Evolutionary conservation across 352 stramenopile genomes (phyloP).

Genomic region (Phytopythium mirpurense): DNA sequence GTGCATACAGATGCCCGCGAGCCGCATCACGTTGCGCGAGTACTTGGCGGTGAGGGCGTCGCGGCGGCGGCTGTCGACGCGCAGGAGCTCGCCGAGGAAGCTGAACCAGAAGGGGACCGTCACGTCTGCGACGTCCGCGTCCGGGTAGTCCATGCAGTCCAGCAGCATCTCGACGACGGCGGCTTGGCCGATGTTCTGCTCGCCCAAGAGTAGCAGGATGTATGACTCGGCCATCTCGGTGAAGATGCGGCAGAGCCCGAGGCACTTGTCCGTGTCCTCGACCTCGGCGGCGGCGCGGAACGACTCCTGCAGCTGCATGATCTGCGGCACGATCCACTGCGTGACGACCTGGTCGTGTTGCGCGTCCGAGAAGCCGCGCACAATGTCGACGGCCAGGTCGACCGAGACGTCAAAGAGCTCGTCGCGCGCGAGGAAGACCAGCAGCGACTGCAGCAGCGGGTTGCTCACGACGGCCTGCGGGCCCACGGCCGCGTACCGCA

Average conservation of each 20-base stretch:
- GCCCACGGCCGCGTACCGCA: constrained; percentile 45
- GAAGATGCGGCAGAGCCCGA: constrained; percentile 85
- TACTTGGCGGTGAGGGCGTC: constrained; percentile 34
- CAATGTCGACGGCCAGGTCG: constrained; percentile 78
- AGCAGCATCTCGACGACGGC: constrained; percentile 79
- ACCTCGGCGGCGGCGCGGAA: constrained; percentile 43
- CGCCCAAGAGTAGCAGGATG: constrained; percentile 68
- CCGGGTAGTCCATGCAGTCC: constrained; percentile 82
- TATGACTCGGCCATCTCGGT: constrained; percentile 88
- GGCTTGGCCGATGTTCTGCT: constrained; percentile 48
- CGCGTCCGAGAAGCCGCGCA: constrained; percentile 51
- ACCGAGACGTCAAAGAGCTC: constrained; percentile 83
- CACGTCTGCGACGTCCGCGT: constrained; percentile 76
- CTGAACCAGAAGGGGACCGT: constrained; percentile 84
- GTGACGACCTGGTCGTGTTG: constrained; percentile 47
- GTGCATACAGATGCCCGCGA: constrained; percentile 73
- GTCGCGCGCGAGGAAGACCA: constrained; percentile 56
- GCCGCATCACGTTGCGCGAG: constrained; percentile 39
- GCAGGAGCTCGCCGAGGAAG: constrained; percentile 48
- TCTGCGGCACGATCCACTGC: constrained; percentile 72
- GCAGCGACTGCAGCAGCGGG: constrained; percentile 58
- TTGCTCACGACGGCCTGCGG: constrained; percentile 48
- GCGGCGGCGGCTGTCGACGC: constrained; percentile 4
- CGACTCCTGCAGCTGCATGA: constrained; percentile 55
- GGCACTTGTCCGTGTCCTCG: constrained; percentile 72